Evolutionary conservation across 495 filamentous ascomycete genomes (phyloP).

Genomic region (Neurospora sp.): DNA sequence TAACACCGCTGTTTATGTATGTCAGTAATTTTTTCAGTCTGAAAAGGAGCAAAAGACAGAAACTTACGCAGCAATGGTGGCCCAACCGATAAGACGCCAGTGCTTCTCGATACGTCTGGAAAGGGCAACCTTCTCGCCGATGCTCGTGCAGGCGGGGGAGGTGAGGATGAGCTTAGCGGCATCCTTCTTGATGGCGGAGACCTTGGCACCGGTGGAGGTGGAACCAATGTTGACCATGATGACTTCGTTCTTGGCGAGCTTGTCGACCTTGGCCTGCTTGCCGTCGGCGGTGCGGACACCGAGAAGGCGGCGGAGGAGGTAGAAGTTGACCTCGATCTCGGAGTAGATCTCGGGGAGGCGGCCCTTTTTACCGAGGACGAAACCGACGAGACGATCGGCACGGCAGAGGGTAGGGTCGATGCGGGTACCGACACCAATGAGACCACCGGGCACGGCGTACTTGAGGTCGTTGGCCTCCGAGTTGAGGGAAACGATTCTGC

Average conservation of each 20-base stretch:
- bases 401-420: slow-evolving; percentile 96
- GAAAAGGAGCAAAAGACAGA: too few species aligned
- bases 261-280: slow-evolving; percentile 98
- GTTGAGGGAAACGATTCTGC: slow-evolving; percentile 85
- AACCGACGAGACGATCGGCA: slow-evolving; percentile 96
- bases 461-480: slow-evolving; percentile 97
- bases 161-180: slow-evolving; percentile 74
- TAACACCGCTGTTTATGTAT: slow-evolving; percentile 19
- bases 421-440: slow-evolving; percentile 94
- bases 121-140: slow-evolving; percentile 96
- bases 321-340: slow-evolving; percentile 98
- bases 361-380: slow-evolving; percentile 91
- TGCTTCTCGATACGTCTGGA: slow-evolving; percentile 97
- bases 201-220: slow-evolving; percentile 90
- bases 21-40: too few species aligned
- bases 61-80: slow-evolving; percentile 61
- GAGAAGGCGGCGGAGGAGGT: slow-evolving; percentile 82
- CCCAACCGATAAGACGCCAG: slow-evolving; percentile 97
- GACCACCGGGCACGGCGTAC: slow-evolving; percentile 91
- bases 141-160: slow-evolving; percentile 82
- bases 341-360: slow-evolving; percentile 88
- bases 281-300: slow-evolving; percentile 97
- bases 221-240: slow-evolving; percentile 99
- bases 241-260: slow-evolving; percentile 94
- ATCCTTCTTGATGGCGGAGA: slow-evolving; percentile 92